Base-by-base conservation (phyloP, 208 protist species). In the Naegleria fowleri region DNA sequence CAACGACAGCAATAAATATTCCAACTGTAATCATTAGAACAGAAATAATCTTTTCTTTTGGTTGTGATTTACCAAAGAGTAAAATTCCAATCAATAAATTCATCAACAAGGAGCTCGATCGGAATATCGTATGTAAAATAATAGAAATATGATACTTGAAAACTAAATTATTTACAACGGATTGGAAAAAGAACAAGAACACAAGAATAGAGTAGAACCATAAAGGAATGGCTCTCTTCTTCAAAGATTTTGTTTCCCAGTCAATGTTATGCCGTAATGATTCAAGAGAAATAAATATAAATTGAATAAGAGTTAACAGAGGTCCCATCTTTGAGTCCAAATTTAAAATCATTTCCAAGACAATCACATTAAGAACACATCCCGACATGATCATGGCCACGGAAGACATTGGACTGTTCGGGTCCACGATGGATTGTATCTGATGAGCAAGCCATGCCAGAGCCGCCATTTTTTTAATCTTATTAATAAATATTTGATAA, bases 61-160 rank as follows among this genome's bases (percentile, higher is more conserved):
- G 22, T 7, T 51, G 22, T 29, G 9, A 58, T 38, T 39, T n/a
- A 22, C 43, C n/a, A 58, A 88, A 88, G 29, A 88, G 29, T 15
- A 88, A 39, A 19, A 88, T 38, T 48, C 84, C 84, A n/a, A 88
- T 38, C 6, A 58, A 6, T 38, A 88, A 59, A 55, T 88, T 88
- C 43, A 55, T 88, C 13, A 58, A 29, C 43, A 88, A 88, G n/a
- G 84, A 52, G 3, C 84, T 39, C 0, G 41, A 58, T 33, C 84
- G 5, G 41, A 88, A 88, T 55, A 88, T 52, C 0, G 9, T 88
- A 11, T 58, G 39, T 58, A 88, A 36, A 38, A 39, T 16, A n/a
- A 88, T n/a, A 33, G 84, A 88, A 58, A 88, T 88, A 36, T 88
- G 41, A 38, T 58, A 88, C 1, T 5, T 16, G 36, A 58, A 88